Conservation (phyloP, 2,329 filamentous ascomycete species). For the Nigrospora sphaerica region DNA sequence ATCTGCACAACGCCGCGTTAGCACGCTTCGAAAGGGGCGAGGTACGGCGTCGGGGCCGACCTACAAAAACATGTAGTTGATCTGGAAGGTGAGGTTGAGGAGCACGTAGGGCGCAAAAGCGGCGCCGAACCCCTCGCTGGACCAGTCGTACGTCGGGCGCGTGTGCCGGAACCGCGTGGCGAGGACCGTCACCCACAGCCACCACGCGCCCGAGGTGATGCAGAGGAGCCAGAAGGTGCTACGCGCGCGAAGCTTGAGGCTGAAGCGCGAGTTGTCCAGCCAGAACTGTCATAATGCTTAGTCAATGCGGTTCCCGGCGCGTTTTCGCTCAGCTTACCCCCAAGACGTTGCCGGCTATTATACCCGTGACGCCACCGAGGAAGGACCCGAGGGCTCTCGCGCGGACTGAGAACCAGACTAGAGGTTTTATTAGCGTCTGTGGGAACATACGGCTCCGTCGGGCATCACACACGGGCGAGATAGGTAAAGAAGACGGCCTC, state of each 20-base stretch:
- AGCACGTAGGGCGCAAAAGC: conserved; percentile 63
- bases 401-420: conserved; percentile 63
- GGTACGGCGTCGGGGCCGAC: conserved; percentile 12
- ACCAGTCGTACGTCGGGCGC: conserved; percentile 60
- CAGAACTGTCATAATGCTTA: conserved; percentile 29
- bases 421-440: neutral
- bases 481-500: conserved; percentile 71
- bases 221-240: conserved; percentile 46
- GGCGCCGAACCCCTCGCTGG: conserved; percentile 52
- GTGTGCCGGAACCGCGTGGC: conserved; percentile 52
- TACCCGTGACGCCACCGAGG: conserved; percentile 59
- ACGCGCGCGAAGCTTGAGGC: conserved; percentile 47
- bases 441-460: neutral
- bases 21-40: neutral
- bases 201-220: conserved; percentile 60
- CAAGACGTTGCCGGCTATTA: conserved; percentile 58
- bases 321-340: conserved; percentile 38
- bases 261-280: conserved; percentile 50
- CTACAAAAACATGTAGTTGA: conserved; percentile 67
- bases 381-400: conserved; percentile 65
- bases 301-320: too few species aligned
- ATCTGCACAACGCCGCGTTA: conserved; percentile 29
- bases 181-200: conserved; percentile 63
- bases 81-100: conserved; percentile 59
- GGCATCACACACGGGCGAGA: conserved; percentile 31